These are phyloP conservation scores for Populus hybrid DNA, from an alignment of 441 rosid genomes.

Conservation along the genomic window DNA sequence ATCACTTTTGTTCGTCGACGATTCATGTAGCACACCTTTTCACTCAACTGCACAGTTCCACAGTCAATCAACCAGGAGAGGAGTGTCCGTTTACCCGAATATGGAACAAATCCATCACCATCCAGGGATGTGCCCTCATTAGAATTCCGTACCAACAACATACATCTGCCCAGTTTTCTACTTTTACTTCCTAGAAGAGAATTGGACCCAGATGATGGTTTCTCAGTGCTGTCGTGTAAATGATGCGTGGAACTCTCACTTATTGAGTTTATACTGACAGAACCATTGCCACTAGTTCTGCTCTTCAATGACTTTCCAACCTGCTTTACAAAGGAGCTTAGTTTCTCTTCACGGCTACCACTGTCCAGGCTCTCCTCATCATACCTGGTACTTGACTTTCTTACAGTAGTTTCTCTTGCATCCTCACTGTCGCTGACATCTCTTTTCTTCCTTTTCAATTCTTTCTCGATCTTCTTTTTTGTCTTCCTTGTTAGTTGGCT, in stretches of 20 bases:
- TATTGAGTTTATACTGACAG: conserved; percentile 34
- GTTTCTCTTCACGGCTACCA: conserved; percentile 68
- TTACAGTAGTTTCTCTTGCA: conserved; percentile 38
- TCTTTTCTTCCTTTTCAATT: conserved; percentile 66
- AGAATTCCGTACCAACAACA: conserved; percentile 76
- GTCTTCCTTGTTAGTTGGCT: conserved; percentile 87
- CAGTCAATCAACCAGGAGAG: conserved; percentile 91
- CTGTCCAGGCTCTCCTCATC: too few species aligned
- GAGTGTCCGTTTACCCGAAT: conserved; percentile 74
- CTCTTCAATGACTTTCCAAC: conserved; percentile 51
- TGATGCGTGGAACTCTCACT: conserved; percentile 35
- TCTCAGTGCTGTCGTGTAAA: conserved; percentile 31
- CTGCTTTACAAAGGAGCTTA: conserved; percentile 59
- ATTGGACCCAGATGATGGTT: conserved; percentile 38
- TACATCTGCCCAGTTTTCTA: conserved; percentile 81
- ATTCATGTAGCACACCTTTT: conserved; percentile 92
- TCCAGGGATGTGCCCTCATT: conserved; percentile 56
- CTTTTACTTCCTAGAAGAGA: conserved; percentile 73
- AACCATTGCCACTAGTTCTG: conserved; percentile 35
- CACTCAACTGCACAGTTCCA: conserved; percentile 76
- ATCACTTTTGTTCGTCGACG: conserved; percentile 63
- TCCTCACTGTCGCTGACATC: conserved; percentile 45
- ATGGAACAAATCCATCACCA: conserved; percentile 73
- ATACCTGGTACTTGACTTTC: conserved; percentile 39
- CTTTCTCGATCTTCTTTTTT: conserved; percentile 67